Percentiles rank a stretch among this genome's conserved stretches.
Conservation (phyloP, 345 rosid species). For the Mercurialis annua region DNA sequence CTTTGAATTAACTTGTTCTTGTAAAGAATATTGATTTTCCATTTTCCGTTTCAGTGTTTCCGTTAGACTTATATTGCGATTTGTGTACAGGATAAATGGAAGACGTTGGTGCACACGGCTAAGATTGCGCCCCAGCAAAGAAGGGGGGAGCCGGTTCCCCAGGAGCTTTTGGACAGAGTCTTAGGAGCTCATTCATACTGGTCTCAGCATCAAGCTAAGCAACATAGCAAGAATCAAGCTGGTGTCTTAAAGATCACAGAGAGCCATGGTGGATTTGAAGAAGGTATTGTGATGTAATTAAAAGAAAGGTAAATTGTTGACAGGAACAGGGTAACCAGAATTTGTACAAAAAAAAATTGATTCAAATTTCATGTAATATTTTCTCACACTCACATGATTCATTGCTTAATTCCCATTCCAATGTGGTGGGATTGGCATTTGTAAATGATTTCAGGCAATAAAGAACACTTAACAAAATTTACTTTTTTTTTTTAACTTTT, state of each 20-base stretch:
- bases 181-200: conserved; percentile 76
- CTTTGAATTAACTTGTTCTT: too few relatives aligned
- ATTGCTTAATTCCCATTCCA: conserved; percentile 28
- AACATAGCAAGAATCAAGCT: conserved; percentile 50
- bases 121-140: conserved; percentile 84
- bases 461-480: conserved; percentile 24
- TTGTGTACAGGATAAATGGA: conserved; percentile 87
- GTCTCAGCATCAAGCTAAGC: conserved; percentile 81
- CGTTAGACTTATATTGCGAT: not conserved
- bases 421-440: conserved; percentile 27
- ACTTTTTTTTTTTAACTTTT: conserved; percentile 1
- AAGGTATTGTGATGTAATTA: conserved; percentile 31
- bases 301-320: conserved; percentile 24
- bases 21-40: too few relatives aligned
- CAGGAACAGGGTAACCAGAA: conserved; percentile 22
- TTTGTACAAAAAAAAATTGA: conserved; percentile 39
- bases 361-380: conserved; percentile 37
- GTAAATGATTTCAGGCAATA: conserved; percentile 49
- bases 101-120: conserved; percentile 95
- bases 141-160: conserved; percentile 97
- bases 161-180: conserved; percentile 83
- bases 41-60: too few relatives aligned
- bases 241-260: conserved; percentile 23
- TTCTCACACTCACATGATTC: conserved; percentile 41
- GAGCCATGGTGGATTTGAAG: conserved; percentile 11